phyloP scores from a whole-genome alignment of 2,329 filamentous ascomycete genomes.

The Endocalyx cinctus region DNA sequence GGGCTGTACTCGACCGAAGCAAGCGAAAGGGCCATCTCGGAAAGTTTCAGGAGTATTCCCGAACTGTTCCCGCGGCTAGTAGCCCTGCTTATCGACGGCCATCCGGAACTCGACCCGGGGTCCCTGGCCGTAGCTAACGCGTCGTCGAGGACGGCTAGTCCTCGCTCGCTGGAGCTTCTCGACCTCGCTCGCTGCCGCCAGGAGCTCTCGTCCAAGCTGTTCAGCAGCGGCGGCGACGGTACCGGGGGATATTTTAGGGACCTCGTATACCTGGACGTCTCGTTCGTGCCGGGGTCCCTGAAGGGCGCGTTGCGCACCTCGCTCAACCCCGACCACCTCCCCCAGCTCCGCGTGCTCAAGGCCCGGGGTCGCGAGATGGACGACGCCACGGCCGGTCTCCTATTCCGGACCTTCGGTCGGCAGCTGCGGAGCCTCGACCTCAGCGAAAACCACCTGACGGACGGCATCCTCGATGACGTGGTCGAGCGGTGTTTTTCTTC shows the following conservation, averaged over 20 bases:
- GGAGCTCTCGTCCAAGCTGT: constrained; percentile 37
- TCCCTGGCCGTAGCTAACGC: constrained; percentile 24
- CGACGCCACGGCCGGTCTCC: constrained; percentile 28
- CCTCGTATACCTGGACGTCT: constrained; percentile 51
- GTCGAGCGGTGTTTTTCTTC: constrained; percentile 27
- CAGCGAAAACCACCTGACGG: constrained; percentile 46
- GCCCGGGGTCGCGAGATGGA: constrained; percentile 42
- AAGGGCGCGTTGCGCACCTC: constrained; percentile 28
- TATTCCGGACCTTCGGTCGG: constrained; percentile 30
- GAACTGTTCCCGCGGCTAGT: constrained; percentile 38
- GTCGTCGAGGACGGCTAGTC: constrained; percentile 4
- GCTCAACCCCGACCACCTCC: constrained; percentile 32
- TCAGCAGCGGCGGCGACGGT: too few relatives aligned
- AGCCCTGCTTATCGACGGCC: constrained; percentile 45
- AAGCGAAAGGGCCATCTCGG: constrained; percentile 31
- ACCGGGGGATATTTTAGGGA: constrained; percentile 30
- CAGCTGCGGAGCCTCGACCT: constrained; percentile 57
- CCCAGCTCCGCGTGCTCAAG: constrained; percentile 49
- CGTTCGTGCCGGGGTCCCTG: constrained; percentile 42
- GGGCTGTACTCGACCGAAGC: constrained; percentile 37
- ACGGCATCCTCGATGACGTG: constrained; percentile 34
- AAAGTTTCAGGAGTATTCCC: constrained; percentile 35
- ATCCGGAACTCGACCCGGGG: constrained; percentile 39
- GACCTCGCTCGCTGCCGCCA: constrained; percentile 39
- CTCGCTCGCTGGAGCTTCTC: constrained; percentile 34